Percentiles rank a stretch among this genome's conserved stretches.
Evolutionary conservation across 176 grass and related monocot species (phyloP).

Genomic region (Triticum urartu): DNA sequence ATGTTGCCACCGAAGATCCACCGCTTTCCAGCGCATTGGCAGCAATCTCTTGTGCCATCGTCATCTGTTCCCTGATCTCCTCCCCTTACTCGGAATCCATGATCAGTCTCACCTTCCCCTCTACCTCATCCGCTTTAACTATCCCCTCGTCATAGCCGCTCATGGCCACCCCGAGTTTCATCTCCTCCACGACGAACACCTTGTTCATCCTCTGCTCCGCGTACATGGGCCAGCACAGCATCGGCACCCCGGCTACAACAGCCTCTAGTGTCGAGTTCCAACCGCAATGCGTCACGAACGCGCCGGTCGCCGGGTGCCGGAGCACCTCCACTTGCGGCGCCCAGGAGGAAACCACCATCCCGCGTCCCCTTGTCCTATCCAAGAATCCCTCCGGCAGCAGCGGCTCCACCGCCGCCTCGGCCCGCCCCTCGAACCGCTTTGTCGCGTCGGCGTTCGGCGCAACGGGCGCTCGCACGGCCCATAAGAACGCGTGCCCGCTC

Average conservation of each 20-base stretch:
- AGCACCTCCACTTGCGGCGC: conserved; percentile 62
- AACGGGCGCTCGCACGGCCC: conserved; percentile 51
- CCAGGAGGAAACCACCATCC: conserved; percentile 44
- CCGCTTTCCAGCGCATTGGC: background rate
- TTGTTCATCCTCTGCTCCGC: conserved; percentile 55
- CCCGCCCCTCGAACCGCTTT: conserved; percentile 36
- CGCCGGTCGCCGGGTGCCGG: conserved; percentile 41
- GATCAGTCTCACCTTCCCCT: conserved; percentile 30
- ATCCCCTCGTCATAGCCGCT: conserved; percentile 28
- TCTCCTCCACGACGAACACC: conserved; percentile 33
- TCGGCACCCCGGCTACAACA: conserved; percentile 29
- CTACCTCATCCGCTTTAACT: conserved; percentile 28
- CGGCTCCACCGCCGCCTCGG: conserved; percentile 37
- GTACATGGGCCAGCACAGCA: conserved; percentile 50
- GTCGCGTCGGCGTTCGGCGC: conserved; percentile 26
- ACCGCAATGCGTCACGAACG: conserved; percentile 62
- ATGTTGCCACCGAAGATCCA: conserved; percentile 24
- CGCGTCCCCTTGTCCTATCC: conserved; percentile 39
- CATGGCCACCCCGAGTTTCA: conserved; percentile 27
- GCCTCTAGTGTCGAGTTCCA: conserved; percentile 56
- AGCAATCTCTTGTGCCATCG: conserved; percentile 4
- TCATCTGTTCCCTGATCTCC: conserved; percentile 15
- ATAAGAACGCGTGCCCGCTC: conserved; percentile 64
- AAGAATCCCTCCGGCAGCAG: conserved; percentile 60
- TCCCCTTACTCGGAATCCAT: conserved; percentile 32